A percentile compares a stretch with the other conserved stretches of the same genome.
phyloP scores from a whole-genome alignment of 371 early-diverging fungal species.

The Rhizomucor pusillus region DNA sequence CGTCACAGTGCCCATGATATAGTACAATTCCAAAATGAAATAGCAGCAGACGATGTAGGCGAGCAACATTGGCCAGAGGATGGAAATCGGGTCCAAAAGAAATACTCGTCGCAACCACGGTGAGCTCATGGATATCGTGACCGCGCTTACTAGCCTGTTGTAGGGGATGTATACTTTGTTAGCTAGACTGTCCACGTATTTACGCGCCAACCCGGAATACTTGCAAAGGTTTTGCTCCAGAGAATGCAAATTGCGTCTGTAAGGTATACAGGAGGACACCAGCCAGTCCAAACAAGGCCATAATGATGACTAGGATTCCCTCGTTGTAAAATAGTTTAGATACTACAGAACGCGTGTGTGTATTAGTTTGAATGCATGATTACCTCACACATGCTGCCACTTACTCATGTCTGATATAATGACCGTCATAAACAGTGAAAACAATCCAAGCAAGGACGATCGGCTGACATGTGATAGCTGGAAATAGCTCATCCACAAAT shows the following conservation, averaged over 20 bases:
- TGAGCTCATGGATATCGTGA: slow-evolving; percentile 25
- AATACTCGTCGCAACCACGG: slow-evolving; percentile 20
- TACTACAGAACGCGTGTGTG: slow-evolving; percentile 14
- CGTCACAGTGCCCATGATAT: slow-evolving; percentile 31
- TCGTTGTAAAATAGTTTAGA: slow-evolving; percentile 22
- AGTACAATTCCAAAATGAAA: slow-evolving; percentile 39
- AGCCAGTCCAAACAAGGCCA: slow-evolving; percentile 24
- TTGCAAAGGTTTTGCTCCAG: slow-evolving; percentile 34
- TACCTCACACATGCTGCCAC: not conserved
- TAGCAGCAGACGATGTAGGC: slow-evolving; percentile 32
- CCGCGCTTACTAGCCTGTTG: slow-evolving; percentile 23
- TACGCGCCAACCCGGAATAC: not conserved
- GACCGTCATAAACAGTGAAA: slow-evolving; percentile 24
- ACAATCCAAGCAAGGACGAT: slow-evolving; percentile 17
- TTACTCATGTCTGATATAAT: slow-evolving; percentile 33
- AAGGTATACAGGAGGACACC: slow-evolving; percentile 27
- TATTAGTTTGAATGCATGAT: not conserved
- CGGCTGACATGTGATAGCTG: slow-evolving; percentile 24
- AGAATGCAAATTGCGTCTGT: slow-evolving; percentile 26
- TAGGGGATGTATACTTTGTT: no score
- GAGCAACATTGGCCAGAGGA: slow-evolving; percentile 30
- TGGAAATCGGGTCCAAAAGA: slow-evolving; percentile 21
- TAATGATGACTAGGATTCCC: slow-evolving; percentile 28
- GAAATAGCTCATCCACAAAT: slow-evolving; percentile 41
- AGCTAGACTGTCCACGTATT: no score